Conservation (phyloP, 352 stramenopile genomes). For the Pythium rishiriense region DNA sequence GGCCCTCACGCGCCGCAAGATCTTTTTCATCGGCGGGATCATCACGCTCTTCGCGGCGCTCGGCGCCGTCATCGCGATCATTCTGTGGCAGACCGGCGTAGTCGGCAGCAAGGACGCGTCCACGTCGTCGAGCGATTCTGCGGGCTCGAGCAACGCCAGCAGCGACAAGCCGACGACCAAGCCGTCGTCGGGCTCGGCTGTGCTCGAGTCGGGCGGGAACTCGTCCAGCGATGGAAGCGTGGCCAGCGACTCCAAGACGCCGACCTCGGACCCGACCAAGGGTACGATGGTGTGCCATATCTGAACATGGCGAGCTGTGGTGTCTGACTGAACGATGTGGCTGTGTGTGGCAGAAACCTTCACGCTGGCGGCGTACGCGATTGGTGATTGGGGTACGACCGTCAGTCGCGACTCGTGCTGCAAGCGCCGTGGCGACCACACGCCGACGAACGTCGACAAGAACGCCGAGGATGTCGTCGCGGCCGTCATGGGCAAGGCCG, state of each 20-base stretch:
- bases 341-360: conserved; percentile 34
- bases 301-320: neutral
- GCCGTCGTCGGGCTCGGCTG: neutral
- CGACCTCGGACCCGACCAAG: conserved; percentile 56
- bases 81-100: conserved; percentile 41
- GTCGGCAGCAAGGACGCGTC: conserved; percentile 31
- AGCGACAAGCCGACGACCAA: conserved; percentile 2
- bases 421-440: conserved; percentile 48
- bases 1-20: conserved; percentile 30
- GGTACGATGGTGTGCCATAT: conserved; percentile 10
- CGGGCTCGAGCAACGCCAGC: neutral
- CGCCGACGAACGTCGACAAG: conserved; percentile 54
- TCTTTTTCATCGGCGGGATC: conserved; percentile 44
- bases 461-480: conserved; percentile 74
- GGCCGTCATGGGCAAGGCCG: conserved; percentile 48
- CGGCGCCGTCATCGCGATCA: conserved; percentile 41
- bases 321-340: neutral
- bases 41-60: conserved; percentile 48
- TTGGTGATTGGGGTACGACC: conserved; percentile 79
- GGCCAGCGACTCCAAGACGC: conserved; percentile 23
- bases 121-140: conserved; percentile 12
- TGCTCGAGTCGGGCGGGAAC: conserved; percentile 7
- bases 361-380: conserved; percentile 55
- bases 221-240: conserved; percentile 27
- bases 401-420: conserved; percentile 71